phyloP scores from a whole-genome alignment of 805 yeast genomes.

The Saturnispora dispora region DNA sequence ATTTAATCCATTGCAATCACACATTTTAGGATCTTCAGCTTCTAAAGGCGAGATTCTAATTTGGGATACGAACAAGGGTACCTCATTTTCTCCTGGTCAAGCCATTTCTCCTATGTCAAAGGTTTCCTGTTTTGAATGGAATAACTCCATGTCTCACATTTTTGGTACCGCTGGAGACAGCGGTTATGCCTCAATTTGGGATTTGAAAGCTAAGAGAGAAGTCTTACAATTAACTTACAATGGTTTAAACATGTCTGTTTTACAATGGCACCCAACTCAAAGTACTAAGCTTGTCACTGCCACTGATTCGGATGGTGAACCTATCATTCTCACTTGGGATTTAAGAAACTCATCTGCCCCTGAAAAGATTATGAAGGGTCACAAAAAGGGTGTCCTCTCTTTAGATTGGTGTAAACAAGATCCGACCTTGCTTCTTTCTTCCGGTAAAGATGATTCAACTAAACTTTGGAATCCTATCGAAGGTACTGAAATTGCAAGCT shows the following conservation, averaged over 20 bases:
- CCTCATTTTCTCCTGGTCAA: constrained; percentile 56
- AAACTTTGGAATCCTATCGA: constrained; percentile 82
- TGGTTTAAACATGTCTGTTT: constrained; percentile 65
- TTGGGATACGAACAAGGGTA: constrained; percentile 75
- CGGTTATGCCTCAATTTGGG: constrained; percentile 91
- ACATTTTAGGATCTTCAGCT: constrained; percentile 79
- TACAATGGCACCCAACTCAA: constrained; percentile 91
- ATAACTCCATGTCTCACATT: constrained; percentile 70
- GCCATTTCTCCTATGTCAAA: constrained; percentile 77
- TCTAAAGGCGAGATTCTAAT: constrained; percentile 79
- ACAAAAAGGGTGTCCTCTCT: constrained; percentile 78
- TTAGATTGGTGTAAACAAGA: constrained; percentile 92
- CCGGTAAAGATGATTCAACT: constrained; percentile 87
- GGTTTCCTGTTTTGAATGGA: constrained; percentile 81
- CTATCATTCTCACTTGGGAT: constrained; percentile 87
- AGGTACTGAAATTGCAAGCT: constrained; percentile 69
- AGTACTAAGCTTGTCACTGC: constrained; percentile 86
- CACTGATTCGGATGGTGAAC: constrained; percentile 68
- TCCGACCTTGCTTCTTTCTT: constrained; percentile 66
- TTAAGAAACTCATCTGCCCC: constrained; percentile 92
- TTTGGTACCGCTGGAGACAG: constrained; percentile 83
- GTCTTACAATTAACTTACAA: constrained; percentile 76
- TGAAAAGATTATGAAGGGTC: constrained; percentile 65
- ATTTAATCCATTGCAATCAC: constrained; percentile 66
- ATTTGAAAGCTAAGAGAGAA: constrained; percentile 76